phyloP scores from a whole-genome alignment of 2,329 filamentous ascomycete species.

The Penicillium sumatraense region DNA sequence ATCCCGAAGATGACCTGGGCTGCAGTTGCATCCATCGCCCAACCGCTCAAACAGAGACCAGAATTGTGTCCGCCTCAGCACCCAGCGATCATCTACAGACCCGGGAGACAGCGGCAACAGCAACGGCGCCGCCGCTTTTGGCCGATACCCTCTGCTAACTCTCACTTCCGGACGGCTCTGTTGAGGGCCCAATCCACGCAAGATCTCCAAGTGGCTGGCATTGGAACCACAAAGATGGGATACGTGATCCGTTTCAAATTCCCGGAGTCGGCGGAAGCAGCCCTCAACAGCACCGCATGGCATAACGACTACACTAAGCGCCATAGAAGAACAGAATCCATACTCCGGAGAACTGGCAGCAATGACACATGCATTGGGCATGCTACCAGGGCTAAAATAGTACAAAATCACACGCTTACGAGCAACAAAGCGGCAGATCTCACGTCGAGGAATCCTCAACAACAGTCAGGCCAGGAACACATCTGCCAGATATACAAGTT shows the following conservation, averaged over 20 bases:
- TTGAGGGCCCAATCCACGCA: neutral
- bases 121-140: constrained; percentile 9
- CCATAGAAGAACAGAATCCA: neutral
- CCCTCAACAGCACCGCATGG: neutral
- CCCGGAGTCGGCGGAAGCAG: neutral
- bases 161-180: constrained; percentile 16
- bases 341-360: neutral
- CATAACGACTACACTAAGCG: neutral
- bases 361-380: neutral
- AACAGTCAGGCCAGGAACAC: too few relatives aligned
- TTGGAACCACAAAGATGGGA: neutral
- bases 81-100: constrained; percentile 6
- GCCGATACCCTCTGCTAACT: constrained; percentile 17
- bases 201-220: neutral
- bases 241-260: neutral
- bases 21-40: constrained; percentile 4
- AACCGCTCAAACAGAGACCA: constrained; percentile 14
- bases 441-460: too few relatives aligned
- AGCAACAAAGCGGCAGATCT: neutral
- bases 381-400: neutral
- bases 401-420: neutral
- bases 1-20: too few relatives aligned
- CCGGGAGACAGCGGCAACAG: constrained; percentile 5
- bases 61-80: constrained; percentile 23
- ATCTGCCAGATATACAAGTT: neutral